Conservation (phyloP, 1,139 yeast species). For the Protomyces gravidus region DNA sequence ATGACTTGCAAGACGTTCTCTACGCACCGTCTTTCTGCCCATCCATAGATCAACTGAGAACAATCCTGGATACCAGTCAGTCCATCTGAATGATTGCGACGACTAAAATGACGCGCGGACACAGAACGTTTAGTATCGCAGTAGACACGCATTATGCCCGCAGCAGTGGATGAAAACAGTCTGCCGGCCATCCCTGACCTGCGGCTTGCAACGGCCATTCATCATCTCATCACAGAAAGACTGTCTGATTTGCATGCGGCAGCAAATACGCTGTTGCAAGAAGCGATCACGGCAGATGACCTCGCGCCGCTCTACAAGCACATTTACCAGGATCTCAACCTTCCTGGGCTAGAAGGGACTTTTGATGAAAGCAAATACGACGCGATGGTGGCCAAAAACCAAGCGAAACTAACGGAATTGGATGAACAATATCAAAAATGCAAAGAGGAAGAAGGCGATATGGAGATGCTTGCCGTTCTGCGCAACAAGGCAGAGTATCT, state of each 20-base stretch:
- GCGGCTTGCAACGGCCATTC: conserved; percentile 70
- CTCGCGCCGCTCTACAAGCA: conserved; percentile 84
- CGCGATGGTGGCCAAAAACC: conserved; percentile 52
- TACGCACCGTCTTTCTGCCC: too few relatives aligned
- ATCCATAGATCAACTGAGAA: too few relatives aligned
- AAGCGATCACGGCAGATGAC: conserved; percentile 54
- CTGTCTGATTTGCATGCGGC: conserved; percentile 44
- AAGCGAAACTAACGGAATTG: conserved; percentile 52
- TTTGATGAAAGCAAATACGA: conserved; percentile 61
- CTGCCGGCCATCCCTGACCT: conserved; percentile 56
- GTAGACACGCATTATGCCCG: too few relatives aligned
- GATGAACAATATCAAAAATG: conserved; percentile 65
- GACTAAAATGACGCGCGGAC: too few relatives aligned
- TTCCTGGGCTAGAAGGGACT: conserved; percentile 39
- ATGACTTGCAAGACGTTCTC: too few relatives aligned
- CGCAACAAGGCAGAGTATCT: conserved; percentile 82
- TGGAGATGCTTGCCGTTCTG: conserved; percentile 73
- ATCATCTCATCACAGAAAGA: conserved; percentile 51
- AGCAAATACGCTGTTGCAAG: conserved; percentile 49
- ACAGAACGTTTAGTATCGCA: too few relatives aligned
- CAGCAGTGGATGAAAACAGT: conserved; percentile 22
- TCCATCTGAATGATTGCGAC: too few relatives aligned
- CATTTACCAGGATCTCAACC: conserved; percentile 49
- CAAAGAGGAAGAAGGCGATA: conserved; percentile 82
- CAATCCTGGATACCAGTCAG: too few relatives aligned